Conservation (phyloP, 1,139 yeast genomes). For the Geotrichum europaeum region DNA sequence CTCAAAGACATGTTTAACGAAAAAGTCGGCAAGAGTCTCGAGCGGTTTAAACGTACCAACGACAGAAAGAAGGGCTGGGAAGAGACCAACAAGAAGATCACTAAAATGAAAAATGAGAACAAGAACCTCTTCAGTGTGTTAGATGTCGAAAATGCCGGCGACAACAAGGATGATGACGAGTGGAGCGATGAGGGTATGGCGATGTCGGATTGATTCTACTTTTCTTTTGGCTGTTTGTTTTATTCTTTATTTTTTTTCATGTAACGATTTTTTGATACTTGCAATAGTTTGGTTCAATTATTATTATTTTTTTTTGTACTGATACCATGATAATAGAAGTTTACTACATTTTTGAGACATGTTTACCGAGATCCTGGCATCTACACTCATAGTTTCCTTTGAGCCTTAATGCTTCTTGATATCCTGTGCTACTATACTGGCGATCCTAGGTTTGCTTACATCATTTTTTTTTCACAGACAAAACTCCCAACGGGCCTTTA, state of each 20-base stretch:
- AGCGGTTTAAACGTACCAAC: constrained; percentile 25
- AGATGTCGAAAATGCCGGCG: constrained; percentile 3
- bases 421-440: not conserved
- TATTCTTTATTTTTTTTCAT: not conserved
- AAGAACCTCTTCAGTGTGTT: constrained; percentile 14
- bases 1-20: constrained; percentile 27
- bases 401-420: not conserved
- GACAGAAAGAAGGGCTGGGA: constrained; percentile 26
- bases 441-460: not conserved
- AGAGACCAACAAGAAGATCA: constrained; percentile 13
- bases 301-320: not conserved
- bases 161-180: not conserved
- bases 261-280: not conserved
- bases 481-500: not conserved
- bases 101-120: constrained; percentile 1
- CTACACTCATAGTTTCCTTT: no score
- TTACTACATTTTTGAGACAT: not conserved
- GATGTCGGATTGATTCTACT: not conserved
- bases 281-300: not conserved
- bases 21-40: constrained; percentile 28
- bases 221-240: not conserved
- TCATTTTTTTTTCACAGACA: not conserved
- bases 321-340: not conserved
- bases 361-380: not conserved
- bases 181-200: not conserved